Evolutionary conservation across 441 rosid species (phyloP), one percentile per base, ranked within the genome.

Genomic region (Pelargonium australe): DNA sequence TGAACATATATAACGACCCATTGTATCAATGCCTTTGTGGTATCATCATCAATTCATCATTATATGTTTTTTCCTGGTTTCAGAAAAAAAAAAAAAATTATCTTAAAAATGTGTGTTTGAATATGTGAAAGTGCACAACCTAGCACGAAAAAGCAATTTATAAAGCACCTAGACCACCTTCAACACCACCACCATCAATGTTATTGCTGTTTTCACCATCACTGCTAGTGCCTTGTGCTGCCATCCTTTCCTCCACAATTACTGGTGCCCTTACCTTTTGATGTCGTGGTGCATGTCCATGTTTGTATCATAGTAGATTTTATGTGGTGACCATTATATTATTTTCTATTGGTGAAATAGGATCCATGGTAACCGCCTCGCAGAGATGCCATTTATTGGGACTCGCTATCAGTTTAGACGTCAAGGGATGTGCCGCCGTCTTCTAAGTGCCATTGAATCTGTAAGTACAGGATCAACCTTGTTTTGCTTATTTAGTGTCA

Each of bases 311-410:
- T 8, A 41, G 10, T 41, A 41, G 44, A 41, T 41, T 7, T 41
- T 7, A 41, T 0, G 13, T 65, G 16, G 55, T 40, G 10, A 41
- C 44, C 44, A 7, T 63, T 55, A 45, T 9, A 55, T 69, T 60
- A 3, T 66, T 68, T 47, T 25, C 58, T 70, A 63, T 53, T 73
- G 73, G 65, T 66, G 53, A 41, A 72, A 74, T 74, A 95, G 99
- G 88, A 86, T 95, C 55, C 99, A 85, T 43, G 98, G 98, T 61
- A 87, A 85, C 66, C 75, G 73, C 63, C 80, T 92, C 65, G 99
- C 99, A 65, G 99, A 95, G 86, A 95, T 95, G 99, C 99, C 99
- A 49, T 95, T 88, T 76, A 92, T 95, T 72, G 97, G 97, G 70
- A 92, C 98, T 64, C 95, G 99, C 67, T 76, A 86, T 68, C 55